Evolutionary conservation across 1,284 basidiomycete species (phyloP), one percentile per base, ranked within the genome.

Genomic region (Laetiporus sulphureus): DNA sequence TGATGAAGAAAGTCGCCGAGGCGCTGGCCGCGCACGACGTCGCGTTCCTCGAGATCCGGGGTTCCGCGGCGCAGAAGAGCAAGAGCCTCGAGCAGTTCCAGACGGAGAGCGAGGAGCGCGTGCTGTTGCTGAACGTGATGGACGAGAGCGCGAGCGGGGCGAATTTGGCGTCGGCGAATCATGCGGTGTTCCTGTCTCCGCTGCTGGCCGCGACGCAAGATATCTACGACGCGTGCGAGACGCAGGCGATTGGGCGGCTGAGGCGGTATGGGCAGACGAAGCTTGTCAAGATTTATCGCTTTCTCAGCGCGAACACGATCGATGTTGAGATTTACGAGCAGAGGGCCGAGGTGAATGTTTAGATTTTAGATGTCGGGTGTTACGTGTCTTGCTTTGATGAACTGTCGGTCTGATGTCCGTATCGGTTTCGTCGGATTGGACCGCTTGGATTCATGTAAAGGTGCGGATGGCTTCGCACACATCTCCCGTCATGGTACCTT

Each of bases 101-200:
- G 65, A 76, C 84, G 44, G 69, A 79, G 29, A 76, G 80, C 50
- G 67, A 73, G 41, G 79, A 83, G 50, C 82, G 90, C 7, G 91
- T 96, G 2, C 70, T 97, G 24, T 70, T 97, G 41, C 69, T 97
- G 46, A 91, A 91, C 54, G 86, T 95, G 48, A 92, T 89, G 74
- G 91, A 95, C 62, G 91, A 95, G 59, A 91, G 86, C 46, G 92
- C 93, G 2, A 91, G 91, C 38, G 93, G 93, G 37, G 83, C 90
- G 50, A 97, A 97, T 60, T 65, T 97, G 55, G 96, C 93, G 1
- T 83, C 79, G 15, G 94, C 94, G 12, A 97, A 94, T 65, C 91
- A 95, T 56, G 93, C 91, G 27, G 86, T 97, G 58, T 97, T 97
- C 73, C 69, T 97, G 39, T 93, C 90, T 3, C 93, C 93, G 2